A percentile compares a stretch with the other conserved stretches of the same genome.
phyloP scores from a whole-genome alignment of 2,329 filamentous ascomycete genomes.

The Daldinia eschscholtzii region DNA sequence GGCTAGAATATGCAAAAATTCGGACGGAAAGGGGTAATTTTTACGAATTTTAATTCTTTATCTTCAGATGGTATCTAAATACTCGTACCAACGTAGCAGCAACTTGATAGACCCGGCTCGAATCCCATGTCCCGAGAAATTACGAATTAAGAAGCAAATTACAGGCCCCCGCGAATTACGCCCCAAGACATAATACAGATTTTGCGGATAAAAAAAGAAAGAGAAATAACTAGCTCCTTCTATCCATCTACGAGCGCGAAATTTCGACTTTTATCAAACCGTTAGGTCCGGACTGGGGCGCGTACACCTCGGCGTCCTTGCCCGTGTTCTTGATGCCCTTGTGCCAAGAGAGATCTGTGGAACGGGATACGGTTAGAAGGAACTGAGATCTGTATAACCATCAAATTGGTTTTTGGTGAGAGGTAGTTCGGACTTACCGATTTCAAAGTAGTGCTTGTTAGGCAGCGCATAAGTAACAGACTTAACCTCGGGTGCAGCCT shows the following conservation, averaged over 20 bases:
- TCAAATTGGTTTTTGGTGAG: background rate
- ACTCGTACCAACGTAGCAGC: constrained; percentile 15
- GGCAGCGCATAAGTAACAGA: constrained; percentile 86
- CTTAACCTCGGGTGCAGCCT: constrained; percentile 76
- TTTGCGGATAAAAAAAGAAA: background rate
- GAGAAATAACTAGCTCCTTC: no score
- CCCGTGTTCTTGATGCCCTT: constrained; percentile 95
- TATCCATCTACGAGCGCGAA: constrained; percentile 60
- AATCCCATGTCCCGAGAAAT: constrained; percentile 21
- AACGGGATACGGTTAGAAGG: constrained; percentile 14
- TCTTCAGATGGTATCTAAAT: constrained; percentile 43
- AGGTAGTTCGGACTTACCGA: constrained; percentile 69
- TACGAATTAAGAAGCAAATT: constrained; percentile 22
- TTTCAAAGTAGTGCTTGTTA: constrained; percentile 99
- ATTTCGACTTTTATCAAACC: constrained; percentile 96
- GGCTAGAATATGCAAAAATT: background rate
- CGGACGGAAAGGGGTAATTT: background rate
- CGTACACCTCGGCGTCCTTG: constrained; percentile 94
- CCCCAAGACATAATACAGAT: constrained; percentile 42
- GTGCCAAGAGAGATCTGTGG: constrained; percentile 91
- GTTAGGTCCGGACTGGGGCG: constrained; percentile 92
- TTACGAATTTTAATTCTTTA: constrained; percentile 25
- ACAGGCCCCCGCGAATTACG: constrained; percentile 37
- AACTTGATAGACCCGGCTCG: constrained; percentile 19
- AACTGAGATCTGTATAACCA: background rate